Evolutionary conservation across 495 filamentous ascomycete genomes (phyloP).

Genomic region (Penicillium psychrofluorescens): DNA sequence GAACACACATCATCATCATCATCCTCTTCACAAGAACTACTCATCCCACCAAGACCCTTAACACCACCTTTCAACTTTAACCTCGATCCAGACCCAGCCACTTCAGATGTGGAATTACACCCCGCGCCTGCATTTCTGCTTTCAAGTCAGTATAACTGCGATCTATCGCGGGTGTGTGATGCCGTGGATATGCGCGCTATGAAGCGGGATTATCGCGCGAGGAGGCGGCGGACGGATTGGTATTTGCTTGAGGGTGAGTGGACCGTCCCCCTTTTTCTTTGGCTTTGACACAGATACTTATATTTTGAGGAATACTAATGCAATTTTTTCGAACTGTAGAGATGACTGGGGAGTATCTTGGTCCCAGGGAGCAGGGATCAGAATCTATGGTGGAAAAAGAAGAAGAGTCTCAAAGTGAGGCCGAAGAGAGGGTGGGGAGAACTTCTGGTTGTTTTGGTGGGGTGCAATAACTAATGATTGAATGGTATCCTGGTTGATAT

Average conservation of each 20-base stretch:
- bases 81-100: not conserved
- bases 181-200: conserved; percentile 3
- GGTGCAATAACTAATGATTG: too few relatives aligned
- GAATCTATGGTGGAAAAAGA: too few relatives aligned
- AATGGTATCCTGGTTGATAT: too few relatives aligned
- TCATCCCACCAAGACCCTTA: too few relatives aligned
- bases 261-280: not conserved
- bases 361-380: too few relatives aligned
- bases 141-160: conserved; percentile 2
- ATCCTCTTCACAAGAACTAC: too few relatives aligned
- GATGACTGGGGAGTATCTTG: not conserved
- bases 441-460: too few relatives aligned
- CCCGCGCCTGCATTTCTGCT: not conserved
- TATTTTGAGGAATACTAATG: not conserved
- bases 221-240: conserved; percentile 1
- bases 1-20: not conserved
- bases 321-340: not conserved
- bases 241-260: conserved; percentile 1
- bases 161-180: conserved; percentile 8
- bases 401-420: not conserved
- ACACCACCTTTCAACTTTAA: too few relatives aligned
- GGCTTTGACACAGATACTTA: too few relatives aligned
- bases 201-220: conserved; percentile 2
- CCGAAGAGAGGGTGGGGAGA: too few relatives aligned
- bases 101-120: not conserved